These are phyloP conservation scores for Phyllosticta citribraziliensis DNA, from an alignment of 2,329 filamentous ascomycete genomes.

Conservation along the genomic window DNA sequence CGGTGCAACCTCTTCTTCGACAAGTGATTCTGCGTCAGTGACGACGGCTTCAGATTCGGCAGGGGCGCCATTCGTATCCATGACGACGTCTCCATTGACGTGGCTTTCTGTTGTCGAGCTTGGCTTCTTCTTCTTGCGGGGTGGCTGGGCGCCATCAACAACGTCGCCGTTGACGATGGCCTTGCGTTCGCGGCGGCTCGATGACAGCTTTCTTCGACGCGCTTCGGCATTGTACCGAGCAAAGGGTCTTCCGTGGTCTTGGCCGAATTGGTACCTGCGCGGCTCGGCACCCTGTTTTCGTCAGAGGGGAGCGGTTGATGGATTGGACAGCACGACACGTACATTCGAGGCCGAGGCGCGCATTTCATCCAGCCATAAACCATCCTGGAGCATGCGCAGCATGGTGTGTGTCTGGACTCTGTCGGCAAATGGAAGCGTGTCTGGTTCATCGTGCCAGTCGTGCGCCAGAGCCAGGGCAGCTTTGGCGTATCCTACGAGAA, in stretches of 20 bases:
- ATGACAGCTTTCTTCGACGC: constrained; percentile 9
- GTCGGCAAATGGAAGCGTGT: constrained; percentile 50
- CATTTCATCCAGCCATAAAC: constrained; percentile 41
- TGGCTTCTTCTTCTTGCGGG: constrained; percentile 22
- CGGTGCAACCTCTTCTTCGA: constrained; percentile 25
- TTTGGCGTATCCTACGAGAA: constrained; percentile 43
- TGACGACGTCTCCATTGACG: constrained; percentile 39
- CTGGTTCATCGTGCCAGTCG: constrained; percentile 54
- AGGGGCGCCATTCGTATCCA: constrained; percentile 29
- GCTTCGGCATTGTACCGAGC: constrained; percentile 27
- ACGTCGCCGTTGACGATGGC: constrained; percentile 14
- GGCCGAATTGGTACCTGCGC: constrained; percentile 27
- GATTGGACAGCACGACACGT: background rate
- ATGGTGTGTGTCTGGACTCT: constrained; percentile 50
- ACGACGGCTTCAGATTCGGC: constrained; percentile 26
- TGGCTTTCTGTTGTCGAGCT: constrained; percentile 21
- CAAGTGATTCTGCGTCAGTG: constrained; percentile 29
- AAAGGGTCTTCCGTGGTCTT: constrained; percentile 30
- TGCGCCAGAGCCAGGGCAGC: constrained; percentile 51
- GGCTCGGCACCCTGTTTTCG: constrained; percentile 7
- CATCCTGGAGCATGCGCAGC: constrained; percentile 54
- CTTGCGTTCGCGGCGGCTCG: constrained; percentile 7
- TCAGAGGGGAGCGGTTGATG: background rate
- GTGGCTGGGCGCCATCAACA: constrained; percentile 27
- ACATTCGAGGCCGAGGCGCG: constrained; percentile 18